Evolutionary conservation across 352 stramenopile genomes (phyloP), one percentile per base, ranked within the genome.

Genomic region (Blastocystis sp.): DNA sequence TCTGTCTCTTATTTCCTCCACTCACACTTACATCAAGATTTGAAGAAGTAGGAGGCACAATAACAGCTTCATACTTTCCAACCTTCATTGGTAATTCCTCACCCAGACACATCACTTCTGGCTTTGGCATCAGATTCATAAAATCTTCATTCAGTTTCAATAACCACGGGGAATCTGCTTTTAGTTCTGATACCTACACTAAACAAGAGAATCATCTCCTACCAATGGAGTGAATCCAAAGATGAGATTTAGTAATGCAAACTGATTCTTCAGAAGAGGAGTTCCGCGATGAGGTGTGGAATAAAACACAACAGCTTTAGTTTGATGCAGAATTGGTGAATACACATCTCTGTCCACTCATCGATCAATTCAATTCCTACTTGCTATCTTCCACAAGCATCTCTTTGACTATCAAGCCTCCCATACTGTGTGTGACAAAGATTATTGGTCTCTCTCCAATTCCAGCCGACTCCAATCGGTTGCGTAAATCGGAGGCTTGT

Each of bases 341-440:
- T 42, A 63, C 7, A 65, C 56, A 35, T 86, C 74, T 75, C 74
- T 74, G n/a, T 74, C n/a, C 12, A 27, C 16, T 74, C 56, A 86
- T 14, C 3, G 4, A 21, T 4, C 14, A 29, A n/a, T 39, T 12
- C 2, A 12, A n/a, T 59, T 54, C 59, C 27, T 51, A 63, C 86
- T 88, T 81, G 19, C 63, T 57, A 0, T 91, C 91, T 56, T 93
- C 90, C 35, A 93, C 88, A 29, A 94, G 89, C 67, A 94, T 90
- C 80, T 94, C 91, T 86, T 94, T 94, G 11, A 94, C 80, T 42
- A 94, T 80, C 5, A 94, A 89, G 6, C 92, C 92, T n/a, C 92
- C 92, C n/a, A 94, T 90, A 85, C 91, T 93, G 81, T 94, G 92
- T 4, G 92, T 94, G 52, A 94, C 91, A 88, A 94, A 94, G 12